Evolutionary conservation across 2,329 filamentous ascomycete genomes (phyloP), one percentile per base, ranked within the genome.

Genomic region (Nemania bipapillata): DNA sequence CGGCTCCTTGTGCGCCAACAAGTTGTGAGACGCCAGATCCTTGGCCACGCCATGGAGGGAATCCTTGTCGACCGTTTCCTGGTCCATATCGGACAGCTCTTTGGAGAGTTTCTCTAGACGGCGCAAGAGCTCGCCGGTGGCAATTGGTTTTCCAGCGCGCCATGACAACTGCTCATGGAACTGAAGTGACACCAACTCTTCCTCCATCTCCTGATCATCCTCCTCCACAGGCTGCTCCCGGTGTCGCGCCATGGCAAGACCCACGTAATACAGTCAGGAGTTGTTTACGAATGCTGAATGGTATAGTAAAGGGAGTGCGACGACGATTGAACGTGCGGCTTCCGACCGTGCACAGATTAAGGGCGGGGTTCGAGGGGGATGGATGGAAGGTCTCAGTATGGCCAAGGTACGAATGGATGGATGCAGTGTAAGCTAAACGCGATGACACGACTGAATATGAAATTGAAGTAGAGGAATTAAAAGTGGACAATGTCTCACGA

Each of bases 91-190:
- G 70, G 89, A 86, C 72, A 99, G 86, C 85, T 99, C 95, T 76
- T 91, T 90, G 70, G 90, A 91, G 35, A 99, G 87, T 60, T 87
- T 84, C 80, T 95, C 91, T 60, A 99, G 88, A 56, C 96, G 90
- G 76, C 89, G 87, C 73, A 97, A 85, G 58, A 99, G 88, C 73
- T 94, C 93, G 72, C 88, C 90, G 55, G 94, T 92, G 42, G 92
- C 85, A 76, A 99, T 97, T 60, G 94, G 89, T 81, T 93, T 96
- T 67, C 95, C 96, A 50, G 94, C 93, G 78, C 92, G 92, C 92
- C 96, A 97, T 78, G 93, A 92, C 65, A 99, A 85, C 71, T 93
- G 86, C 78, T 97, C 90, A 76, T 94, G 89, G 85, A 98, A 98
- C 74, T 89, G 84, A 55, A 99, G 87, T 65, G 79, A 81, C 50